Conservation (phyloP, 2,329 filamentous ascomycete genomes). For the Balansia obtecta region DNA sequence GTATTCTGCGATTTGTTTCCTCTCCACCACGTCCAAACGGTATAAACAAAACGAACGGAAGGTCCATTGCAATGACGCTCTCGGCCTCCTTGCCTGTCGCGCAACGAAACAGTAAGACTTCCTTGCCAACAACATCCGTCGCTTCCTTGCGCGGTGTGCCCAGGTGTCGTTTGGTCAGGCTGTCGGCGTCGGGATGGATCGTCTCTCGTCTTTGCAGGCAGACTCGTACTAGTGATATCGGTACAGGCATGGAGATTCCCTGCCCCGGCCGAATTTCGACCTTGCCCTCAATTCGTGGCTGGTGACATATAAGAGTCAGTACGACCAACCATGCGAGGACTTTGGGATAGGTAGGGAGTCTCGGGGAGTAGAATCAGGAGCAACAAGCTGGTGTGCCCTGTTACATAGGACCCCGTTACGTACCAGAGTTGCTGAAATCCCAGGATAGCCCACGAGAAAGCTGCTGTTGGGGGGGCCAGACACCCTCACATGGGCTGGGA, state of each 20-base stretch:
- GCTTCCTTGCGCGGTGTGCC: constrained; percentile 84
- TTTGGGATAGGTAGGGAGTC: not conserved
- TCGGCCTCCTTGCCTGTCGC: constrained; percentile 74
- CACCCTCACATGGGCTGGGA: constrained; percentile 60
- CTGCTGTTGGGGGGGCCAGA: constrained; percentile 94
- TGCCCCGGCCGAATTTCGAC: constrained; percentile 86
- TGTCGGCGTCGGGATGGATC: constrained; percentile 93
- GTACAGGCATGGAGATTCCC: constrained; percentile 79
- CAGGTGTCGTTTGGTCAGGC: constrained; percentile 81
- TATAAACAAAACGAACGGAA: constrained; percentile 95
- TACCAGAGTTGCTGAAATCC: constrained; percentile 94
- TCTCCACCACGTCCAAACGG: constrained; percentile 86
- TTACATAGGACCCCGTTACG: constrained; percentile 26
- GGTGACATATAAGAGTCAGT: constrained; percentile 4
- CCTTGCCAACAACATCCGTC: constrained; percentile 87
- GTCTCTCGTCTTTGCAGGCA: constrained; percentile 87
- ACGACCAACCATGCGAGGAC: not conserved
- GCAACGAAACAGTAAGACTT: constrained; percentile 84
- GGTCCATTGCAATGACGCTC: constrained; percentile 85
- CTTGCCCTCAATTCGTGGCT: constrained; percentile 96
- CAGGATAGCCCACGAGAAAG: constrained; percentile 92
- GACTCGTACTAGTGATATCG: constrained; percentile 87
- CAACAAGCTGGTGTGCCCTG: constrained; percentile 3
- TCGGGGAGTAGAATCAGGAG: not conserved
- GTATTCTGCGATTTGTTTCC: constrained; percentile 79